phyloP scores from a whole-genome alignment of 2,329 filamentous ascomycete species.

The Apiospora saccharicola region DNA sequence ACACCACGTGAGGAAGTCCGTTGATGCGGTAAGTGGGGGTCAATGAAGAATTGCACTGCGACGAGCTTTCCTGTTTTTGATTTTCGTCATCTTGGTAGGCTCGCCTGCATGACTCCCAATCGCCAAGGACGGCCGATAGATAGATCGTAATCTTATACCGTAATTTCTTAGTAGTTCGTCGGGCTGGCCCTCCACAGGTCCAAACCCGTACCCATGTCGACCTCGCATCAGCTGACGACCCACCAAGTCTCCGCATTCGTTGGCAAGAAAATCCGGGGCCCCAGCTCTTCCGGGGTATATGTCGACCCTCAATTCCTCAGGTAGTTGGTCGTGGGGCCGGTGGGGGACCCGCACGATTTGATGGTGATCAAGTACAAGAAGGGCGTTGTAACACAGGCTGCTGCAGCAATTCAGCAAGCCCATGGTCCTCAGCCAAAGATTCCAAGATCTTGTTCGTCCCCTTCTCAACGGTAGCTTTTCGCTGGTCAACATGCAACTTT shows the following conservation, averaged over 20 bases:
- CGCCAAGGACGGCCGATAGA: too few species aligned
- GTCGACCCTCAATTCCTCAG: too few species aligned
- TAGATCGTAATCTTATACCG: neutral
- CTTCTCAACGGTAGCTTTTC: neutral
- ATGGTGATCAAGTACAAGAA: neutral
- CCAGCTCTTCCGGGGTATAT: neutral
- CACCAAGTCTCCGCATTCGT: conserved; percentile 8
- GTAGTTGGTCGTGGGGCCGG: neutral
- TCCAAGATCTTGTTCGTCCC: neutral
- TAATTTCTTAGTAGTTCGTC: neutral
- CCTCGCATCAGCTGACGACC: neutral
- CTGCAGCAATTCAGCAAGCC: neutral
- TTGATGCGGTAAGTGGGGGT: neutral
- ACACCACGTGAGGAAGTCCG: neutral
- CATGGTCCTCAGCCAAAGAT: neutral
- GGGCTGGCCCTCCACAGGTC: neutral
- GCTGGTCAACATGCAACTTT: neutral
- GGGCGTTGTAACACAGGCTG: neutral
- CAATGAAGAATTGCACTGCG: neutral
- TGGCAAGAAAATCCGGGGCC: neutral
- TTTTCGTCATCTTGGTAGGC: neutral
- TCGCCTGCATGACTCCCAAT: neutral
- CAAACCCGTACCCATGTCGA: neutral
- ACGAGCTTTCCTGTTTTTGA: neutral
- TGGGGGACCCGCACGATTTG: neutral